Base-by-base conservation (phyloP, 306 rosid genomes). In the Trichosanthes truncata region DNA sequence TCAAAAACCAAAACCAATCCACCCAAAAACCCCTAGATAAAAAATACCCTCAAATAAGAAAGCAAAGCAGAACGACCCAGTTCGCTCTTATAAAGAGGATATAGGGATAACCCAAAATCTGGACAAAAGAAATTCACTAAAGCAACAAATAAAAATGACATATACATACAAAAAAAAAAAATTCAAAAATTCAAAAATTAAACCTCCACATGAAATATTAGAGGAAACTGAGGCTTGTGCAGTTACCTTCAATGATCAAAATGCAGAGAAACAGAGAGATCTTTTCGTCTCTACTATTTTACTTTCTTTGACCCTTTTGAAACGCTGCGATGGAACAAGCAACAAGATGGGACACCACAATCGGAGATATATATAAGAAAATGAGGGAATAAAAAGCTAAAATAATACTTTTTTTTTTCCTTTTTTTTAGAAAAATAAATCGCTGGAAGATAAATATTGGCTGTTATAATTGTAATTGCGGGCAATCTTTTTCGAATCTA, bases 21-120 rank as follows among this genome's bases (percentile, higher is more conserved):
- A 26, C 79, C 75, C 56, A 49, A 88, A 85, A 86, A 85, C 77
- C 89, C 86, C 86, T 85, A 85, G 72, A 86, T 74, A 77, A 83
- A 63, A 78, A 69, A 68, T 52, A 79, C 80, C 80, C 87, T 61
- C 61, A 41, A 33, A 71, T 4, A 67, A 45, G 56, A 76, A 17
- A 55, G 51, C 69, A 74, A 12, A 53, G 78, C 13, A 66, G 72
- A 63, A 74, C 38, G 69, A 13, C 86, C 79, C 78, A 61, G 60
- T 17, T 60, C 69, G 41, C 78, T 40, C 53, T 46, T 82, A 77
- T 74, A 80, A 43, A 79, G 15, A 79, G 73, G 82, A 79, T 43
- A 79, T 77, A 82, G 67, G 85, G 90, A 89, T 85, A 85, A 87
- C 57, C 38, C 80, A 84, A 82, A 84, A 80, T 87, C 83, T 83